These are phyloP conservation scores for Bipolaris zeicola DNA, from an alignment of 2,329 filamentous ascomycete species.

Conservation along the genomic window DNA sequence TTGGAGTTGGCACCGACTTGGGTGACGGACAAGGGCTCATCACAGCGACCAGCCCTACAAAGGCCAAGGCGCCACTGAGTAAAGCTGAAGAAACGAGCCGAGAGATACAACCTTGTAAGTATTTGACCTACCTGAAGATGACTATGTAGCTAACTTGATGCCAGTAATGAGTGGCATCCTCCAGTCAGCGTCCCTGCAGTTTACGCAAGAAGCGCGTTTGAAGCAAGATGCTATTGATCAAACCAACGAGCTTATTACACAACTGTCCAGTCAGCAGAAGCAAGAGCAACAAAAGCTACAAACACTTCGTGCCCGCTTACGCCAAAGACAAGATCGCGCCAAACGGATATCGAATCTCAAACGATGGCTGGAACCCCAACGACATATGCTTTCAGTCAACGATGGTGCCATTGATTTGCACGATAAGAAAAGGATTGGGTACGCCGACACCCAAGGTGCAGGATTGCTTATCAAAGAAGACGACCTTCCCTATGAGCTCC, in stretches of 20 bases:
- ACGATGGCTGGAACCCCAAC: slow-evolving; percentile 73
- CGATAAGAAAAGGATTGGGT: slow-evolving; percentile 52
- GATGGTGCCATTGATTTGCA: slow-evolving; percentile 50
- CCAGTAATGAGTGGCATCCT: slow-evolving; percentile 80
- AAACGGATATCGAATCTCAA: slow-evolving; percentile 79
- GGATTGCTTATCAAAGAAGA: slow-evolving; percentile 35
- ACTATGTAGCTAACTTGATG: slow-evolving; percentile 1
- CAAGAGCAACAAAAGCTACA: slow-evolving; percentile 78
- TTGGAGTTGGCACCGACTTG: slow-evolving; percentile 80
- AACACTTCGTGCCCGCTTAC: slow-evolving; percentile 67
- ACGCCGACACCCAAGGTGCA: slow-evolving; percentile 52
- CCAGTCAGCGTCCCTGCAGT: slow-evolving; percentile 76
- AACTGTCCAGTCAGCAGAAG: slow-evolving; percentile 77
- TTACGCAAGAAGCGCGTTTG: slow-evolving; percentile 77
- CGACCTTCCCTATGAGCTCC: slow-evolving; percentile 36
- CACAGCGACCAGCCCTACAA: slow-evolving; percentile 42
- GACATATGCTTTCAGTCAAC: slow-evolving; percentile 56
- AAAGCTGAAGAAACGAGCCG: slow-evolving; percentile 74
- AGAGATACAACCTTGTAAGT: slow-evolving; percentile 79
- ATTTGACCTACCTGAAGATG: too few relatives aligned
- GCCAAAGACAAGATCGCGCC: slow-evolving; percentile 67
- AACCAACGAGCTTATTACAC: slow-evolving; percentile 79
- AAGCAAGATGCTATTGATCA: slow-evolving; percentile 85
- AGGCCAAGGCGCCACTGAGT: slow-evolving; percentile 47
- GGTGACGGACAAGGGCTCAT: slow-evolving; percentile 28